Base-by-base conservation (phyloP, 1,284 basidiomycete genomes). In the Cryptococcus jaspeensis region DNA sequence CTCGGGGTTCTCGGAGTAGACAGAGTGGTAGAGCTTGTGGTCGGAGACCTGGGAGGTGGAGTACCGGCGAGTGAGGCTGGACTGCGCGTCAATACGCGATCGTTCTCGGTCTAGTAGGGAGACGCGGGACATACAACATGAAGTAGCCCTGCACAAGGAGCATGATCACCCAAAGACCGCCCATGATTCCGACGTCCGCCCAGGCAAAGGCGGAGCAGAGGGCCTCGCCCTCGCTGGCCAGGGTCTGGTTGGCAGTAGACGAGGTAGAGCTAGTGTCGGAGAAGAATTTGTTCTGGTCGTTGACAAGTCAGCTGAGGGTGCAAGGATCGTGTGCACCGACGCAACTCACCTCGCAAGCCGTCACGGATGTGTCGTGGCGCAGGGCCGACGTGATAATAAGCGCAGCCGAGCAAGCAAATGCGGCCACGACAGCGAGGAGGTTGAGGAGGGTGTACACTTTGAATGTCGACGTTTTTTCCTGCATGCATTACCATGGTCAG, bases 111-210 rank as follows among this genome's bases (percentile, higher is more conserved):
- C 48, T 42, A 37, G n/a, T 12, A 15, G 12, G 20, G 9, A 5
- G 37, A 15, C 18, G 23, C 16, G 16, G 16, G 36, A 64, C 56
- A 63, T 55, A 75, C 60, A 56, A 70, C 56, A 73, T 53, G 74
- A 67, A 66, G 69, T 81, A 65, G 71, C 88, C 87, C 78, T 94
- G 90, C 52, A 89, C 80, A 53, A 88, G 79, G 22, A 83, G 84
- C 32, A 95, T 80, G 12, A 93, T 70, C 6, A 88, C 75, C 89
- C 90, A 95, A 18, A 93, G 78, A 4, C 84, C 89, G 20, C 82
- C 88, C 90, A 95, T 93, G 60, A 95, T 79, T 38, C 92, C 92
- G n/a, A 95, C 80, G 70, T 90, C 88, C 5, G 90, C 88, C 90
- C 90, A 95, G 7, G 90, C 82, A 71, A 95, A 92, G 53, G 93